phyloP scores from a whole-genome alignment of 169 alveolate genomes.

The Plasmodium gaboni region DNA sequence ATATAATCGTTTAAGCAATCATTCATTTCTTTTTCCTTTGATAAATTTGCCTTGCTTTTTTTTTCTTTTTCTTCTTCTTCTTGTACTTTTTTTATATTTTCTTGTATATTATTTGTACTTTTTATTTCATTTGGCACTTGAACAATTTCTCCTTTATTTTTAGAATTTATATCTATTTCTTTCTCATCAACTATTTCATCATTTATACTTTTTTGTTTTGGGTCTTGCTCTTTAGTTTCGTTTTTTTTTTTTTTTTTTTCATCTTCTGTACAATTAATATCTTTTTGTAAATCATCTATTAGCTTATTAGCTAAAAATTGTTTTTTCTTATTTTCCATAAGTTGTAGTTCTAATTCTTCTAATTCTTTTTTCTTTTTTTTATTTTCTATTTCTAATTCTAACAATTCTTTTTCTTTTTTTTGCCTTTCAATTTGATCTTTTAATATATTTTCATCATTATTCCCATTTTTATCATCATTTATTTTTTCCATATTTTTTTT shows the following conservation, averaged over 20 bases:
- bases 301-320: constrained; percentile 4
- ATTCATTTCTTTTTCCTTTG: constrained; percentile 9
- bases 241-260: neutral
- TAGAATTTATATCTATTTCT: neutral
- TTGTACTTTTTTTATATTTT: neutral
- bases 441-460: neutral
- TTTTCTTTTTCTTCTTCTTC: constrained; percentile 16
- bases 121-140: neutral
- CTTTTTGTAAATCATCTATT: constrained; percentile 7
- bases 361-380: constrained; percentile 36
- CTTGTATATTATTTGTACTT: too few relatives aligned
- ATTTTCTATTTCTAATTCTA: constrained; percentile 45
- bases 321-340: constrained; percentile 38
- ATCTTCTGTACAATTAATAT: neutral
- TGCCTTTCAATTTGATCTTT: neutral
- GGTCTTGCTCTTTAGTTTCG: neutral
- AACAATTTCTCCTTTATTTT: neutral
- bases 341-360: constrained; percentile 65
- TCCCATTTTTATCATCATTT: neutral
- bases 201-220: neutral
- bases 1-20: constrained; percentile 48
- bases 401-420: neutral
- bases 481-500: neutral
- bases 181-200: neutral
- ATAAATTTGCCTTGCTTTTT: neutral